Conservation (phyloP, 2,329 filamentous ascomycete species). For the Epichloe sibirici region DNA sequence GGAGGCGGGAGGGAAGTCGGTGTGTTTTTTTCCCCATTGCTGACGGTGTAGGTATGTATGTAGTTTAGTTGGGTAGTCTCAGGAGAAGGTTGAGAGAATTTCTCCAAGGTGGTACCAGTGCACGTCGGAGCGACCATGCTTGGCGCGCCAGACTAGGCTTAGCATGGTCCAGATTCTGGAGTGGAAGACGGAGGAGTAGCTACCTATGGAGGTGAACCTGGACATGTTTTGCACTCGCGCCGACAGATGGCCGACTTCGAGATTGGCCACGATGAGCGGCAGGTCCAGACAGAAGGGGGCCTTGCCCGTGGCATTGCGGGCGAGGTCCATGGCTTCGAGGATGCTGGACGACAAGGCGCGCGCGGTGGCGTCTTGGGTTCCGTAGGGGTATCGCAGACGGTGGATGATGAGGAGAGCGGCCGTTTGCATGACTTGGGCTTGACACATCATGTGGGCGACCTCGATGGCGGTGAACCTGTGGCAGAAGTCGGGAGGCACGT, state of each 20-base stretch:
- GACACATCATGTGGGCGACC: constrained; percentile 17
- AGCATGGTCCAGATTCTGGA: not conserved
- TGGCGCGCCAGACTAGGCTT: not conserved
- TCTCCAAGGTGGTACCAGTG: not conserved
- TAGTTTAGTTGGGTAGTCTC: not conserved
- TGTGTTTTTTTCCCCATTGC: no score
- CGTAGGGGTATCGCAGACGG: constrained; percentile 12
- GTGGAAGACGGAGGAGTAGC: constrained; percentile 4
- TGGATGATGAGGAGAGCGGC: constrained; percentile 14
- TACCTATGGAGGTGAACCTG: constrained; percentile 7
- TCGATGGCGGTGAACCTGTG: constrained; percentile 11
- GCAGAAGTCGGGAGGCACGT: constrained; percentile 11
- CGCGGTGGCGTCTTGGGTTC: not conserved
- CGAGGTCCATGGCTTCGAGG: constrained; percentile 13
- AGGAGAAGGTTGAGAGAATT: not conserved
- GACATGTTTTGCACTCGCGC: constrained; percentile 6
- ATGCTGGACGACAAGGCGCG: constrained; percentile 10
- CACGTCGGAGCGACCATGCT: not conserved
- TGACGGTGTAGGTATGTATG: no score
- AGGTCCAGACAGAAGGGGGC: constrained; percentile 12
- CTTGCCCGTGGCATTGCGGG: constrained; percentile 8
- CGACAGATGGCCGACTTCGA: constrained; percentile 10
- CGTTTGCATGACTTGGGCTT: constrained; percentile 13
- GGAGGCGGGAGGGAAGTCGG: no score
- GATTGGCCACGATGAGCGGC: constrained; percentile 13